These are phyloP conservation scores for Prunus kanzakura DNA, from an alignment of 306 rosid genomes.

Conservation along the genomic window DNA sequence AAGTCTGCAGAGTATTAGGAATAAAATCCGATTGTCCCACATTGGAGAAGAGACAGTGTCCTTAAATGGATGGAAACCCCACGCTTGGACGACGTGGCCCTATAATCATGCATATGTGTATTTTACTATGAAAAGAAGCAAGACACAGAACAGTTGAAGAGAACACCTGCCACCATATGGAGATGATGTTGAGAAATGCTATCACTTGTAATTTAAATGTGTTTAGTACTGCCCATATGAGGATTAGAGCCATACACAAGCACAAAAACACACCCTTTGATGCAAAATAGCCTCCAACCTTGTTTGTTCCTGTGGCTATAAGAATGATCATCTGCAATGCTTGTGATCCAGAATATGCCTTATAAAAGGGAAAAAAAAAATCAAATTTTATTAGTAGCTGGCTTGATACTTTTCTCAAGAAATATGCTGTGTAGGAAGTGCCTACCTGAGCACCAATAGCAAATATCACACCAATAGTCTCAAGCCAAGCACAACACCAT, in stretches of 20 bases:
- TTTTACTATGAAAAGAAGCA: too few species aligned
- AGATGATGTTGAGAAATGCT: constrained; percentile 22
- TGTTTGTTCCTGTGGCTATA: constrained; percentile 24
- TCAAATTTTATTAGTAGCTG: not conserved
- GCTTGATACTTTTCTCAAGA: too few species aligned
- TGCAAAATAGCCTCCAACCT: constrained; percentile 28
- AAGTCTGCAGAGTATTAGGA: not conserved
- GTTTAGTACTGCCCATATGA: constrained; percentile 28
- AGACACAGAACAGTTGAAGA: too few species aligned
- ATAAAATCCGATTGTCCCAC: too few species aligned
- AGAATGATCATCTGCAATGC: constrained; percentile 22
- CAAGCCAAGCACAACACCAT: constrained; percentile 31
- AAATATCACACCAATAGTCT: constrained; percentile 18
- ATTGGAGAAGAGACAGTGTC: too few species aligned
- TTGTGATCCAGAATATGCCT: constrained; percentile 28
- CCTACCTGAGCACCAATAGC: constrained; percentile 19
- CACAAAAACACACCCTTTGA: constrained; percentile 18
- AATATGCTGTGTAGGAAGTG: not conserved
- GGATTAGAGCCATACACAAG: constrained; percentile 9
- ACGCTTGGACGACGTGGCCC: too few species aligned
- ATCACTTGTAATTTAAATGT: constrained; percentile 18
- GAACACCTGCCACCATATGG: constrained; percentile 28
- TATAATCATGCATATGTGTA: too few species aligned
- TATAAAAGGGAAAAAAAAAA: not conserved
- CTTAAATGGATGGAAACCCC: too few species aligned